phyloP scores from a whole-genome alignment of 2,329 filamentous ascomycete genomes.

The Neocucurbitaria cava region DNA sequence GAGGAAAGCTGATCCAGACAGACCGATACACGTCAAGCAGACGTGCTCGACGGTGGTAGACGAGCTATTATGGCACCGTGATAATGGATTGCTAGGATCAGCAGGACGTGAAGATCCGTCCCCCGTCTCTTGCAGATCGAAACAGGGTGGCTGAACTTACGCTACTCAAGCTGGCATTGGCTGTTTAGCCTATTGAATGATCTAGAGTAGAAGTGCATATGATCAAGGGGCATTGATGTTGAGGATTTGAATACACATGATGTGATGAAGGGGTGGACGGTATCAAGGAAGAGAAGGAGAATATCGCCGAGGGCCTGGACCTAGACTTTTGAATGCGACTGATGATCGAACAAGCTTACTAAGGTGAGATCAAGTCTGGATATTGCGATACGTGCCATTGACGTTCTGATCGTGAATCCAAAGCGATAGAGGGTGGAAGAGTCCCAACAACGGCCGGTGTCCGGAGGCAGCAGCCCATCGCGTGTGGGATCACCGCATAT shows the following conservation, averaged over 20 bases:
- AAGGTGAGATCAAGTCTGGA: background rate
- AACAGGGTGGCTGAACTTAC: background rate
- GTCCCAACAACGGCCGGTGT: background rate
- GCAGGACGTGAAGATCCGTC: background rate
- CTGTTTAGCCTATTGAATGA: background rate
- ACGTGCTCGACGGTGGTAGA: background rate
- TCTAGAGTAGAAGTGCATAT: background rate
- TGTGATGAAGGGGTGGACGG: background rate
- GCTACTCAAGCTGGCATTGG: background rate
- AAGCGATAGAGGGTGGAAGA: background rate
- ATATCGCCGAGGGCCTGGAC: background rate
- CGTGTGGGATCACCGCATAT: constrained; percentile 2
- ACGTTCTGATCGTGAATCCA: background rate
- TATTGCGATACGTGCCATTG: background rate
- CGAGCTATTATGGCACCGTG: constrained; percentile 1
- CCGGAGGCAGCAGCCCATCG: background rate
- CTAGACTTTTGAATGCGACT: background rate
- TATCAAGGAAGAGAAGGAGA: background rate
- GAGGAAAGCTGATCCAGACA: constrained; percentile 26
- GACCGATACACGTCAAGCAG: background rate
- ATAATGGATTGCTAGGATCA: background rate
- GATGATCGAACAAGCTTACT: background rate
- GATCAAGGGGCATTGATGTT: background rate
- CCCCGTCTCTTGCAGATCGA: background rate
- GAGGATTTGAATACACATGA: background rate